Conservation (phyloP, 306 rosid genomes). For the Medicago lupulina region DNA sequence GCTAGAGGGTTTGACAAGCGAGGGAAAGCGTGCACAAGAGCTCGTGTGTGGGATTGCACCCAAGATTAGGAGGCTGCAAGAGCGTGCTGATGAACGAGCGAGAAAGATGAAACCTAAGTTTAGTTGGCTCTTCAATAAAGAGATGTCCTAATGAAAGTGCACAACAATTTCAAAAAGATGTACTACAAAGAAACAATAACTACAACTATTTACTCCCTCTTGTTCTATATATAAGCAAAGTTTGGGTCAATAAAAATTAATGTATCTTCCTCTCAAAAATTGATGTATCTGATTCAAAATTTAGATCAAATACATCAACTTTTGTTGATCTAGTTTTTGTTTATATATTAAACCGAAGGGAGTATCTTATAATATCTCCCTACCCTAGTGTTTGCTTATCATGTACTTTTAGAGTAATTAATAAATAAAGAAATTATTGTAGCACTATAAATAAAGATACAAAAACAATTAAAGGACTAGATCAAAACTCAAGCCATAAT, state of each 20-base stretch:
- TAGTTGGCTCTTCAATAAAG: slow-evolving; percentile 13
- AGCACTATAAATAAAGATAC: too few species aligned
- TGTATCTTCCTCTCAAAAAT: too few species aligned
- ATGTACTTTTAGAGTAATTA: neutral
- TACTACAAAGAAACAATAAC: neutral
- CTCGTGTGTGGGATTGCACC: neutral
- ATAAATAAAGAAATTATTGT: too few species aligned
- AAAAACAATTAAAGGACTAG: too few species aligned
- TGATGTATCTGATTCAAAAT: too few species aligned
- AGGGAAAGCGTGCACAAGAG: slow-evolving; percentile 2
- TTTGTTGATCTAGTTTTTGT: too few species aligned
- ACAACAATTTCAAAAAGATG: neutral
- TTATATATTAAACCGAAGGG: too few species aligned
- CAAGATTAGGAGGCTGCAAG: neutral
- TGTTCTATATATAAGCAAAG: too few species aligned
- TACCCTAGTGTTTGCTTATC: neutral
- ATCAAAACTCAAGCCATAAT: too few species aligned
- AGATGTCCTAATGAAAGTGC: neutral
- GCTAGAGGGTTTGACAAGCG: slow-evolving; percentile 2
- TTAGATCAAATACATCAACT: too few species aligned
- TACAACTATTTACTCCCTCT: too few species aligned
- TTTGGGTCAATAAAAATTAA: too few species aligned
- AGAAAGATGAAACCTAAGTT: neutral
- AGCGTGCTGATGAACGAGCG: neutral
- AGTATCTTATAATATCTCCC: neutral